Base-by-base conservation (phyloP, 495 filamentous ascomycete genomes). In the Cetradonia linearis region DNA sequence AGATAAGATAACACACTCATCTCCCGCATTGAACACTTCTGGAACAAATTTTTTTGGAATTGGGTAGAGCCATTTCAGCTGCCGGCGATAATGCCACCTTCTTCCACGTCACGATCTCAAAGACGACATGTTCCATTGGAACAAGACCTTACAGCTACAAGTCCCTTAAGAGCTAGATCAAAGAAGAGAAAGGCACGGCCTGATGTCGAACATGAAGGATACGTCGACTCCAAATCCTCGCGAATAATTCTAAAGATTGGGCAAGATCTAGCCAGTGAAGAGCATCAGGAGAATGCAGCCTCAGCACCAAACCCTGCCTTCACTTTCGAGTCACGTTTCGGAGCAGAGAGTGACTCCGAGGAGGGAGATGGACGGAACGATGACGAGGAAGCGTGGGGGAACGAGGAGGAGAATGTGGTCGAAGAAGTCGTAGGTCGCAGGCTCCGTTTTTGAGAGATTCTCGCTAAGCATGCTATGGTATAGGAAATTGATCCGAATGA, bases 401-500 rank as follows among this genome's bases (percentile, higher is more conserved):
- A 69, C 73, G 83, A 80, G 76, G 81, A 81, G 23, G 85, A 87
- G 50, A 92, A 92, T 49, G 87, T 87, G 57, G 74, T 80, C 1
- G 87, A 92, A 69, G 84, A 89, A 70, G 78, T 86, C 44, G 81
- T 83, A 72, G 65, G 77, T 64, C 30, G 4, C 18, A 23, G n/a
- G 28, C 1, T 13, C 27, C 16, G 3, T 5, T 18, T 20, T 55
- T 20, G 23, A 33, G 13, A 56, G 27, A 6, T 14, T 23, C 25
- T 11, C 25, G 13, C 14, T 55, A 36, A 55, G 60, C 49, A 66
- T 62, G 20, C 62, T 66, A 46, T 53, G 62, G 2, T 42, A 55
- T 37, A 85, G 76, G 92, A 96, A 67, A 78, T 96, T 40, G 89
- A 94, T 60, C 89, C 91, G n/a, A 82, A 82, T 50, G 93, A 99